Evolutionary conservation across 1,284 basidiomycete species (phyloP).

Genomic region (Meripilus lineatus): DNA sequence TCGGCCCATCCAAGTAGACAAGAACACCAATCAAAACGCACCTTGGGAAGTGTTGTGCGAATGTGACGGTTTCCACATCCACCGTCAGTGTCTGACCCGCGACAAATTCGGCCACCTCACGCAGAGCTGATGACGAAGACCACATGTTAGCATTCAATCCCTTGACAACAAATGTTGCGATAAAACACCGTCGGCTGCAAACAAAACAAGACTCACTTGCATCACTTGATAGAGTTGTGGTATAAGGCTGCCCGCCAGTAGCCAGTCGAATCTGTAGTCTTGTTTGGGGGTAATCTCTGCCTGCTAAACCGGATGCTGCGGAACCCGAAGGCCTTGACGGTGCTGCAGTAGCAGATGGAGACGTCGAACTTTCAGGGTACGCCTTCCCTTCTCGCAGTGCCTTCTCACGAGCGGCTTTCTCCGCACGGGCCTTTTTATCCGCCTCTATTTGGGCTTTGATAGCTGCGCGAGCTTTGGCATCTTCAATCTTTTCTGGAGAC

Average conservation of each 20-base stretch:
- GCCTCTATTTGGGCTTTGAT: constrained; percentile 92
- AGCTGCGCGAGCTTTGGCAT: constrained; percentile 77
- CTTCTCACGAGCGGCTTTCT: constrained; percentile 84
- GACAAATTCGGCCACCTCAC: constrained; percentile 83
- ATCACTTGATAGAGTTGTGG: constrained; percentile 76
- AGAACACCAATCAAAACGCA: constrained; percentile 27
- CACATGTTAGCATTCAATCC: too few species aligned
- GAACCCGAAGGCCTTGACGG: constrained; percentile 31
- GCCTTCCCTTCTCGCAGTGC: constrained; percentile 74
- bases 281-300: constrained; percentile 78
- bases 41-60: constrained; percentile 84
- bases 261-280: constrained; percentile 82
- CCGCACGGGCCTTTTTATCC: constrained; percentile 86
- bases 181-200: background rate
- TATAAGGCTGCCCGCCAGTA: constrained; percentile 74
- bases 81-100: constrained; percentile 68
- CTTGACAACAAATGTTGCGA: too few species aligned
- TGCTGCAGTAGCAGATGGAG: constrained; percentile 28
- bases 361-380: constrained; percentile 28
- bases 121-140: constrained; percentile 69
- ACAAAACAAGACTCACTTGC: constrained; percentile 64
- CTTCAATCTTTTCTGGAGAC: constrained; percentile 75
- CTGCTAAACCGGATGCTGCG: constrained; percentile 42
- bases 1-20: background rate
- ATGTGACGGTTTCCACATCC: constrained; percentile 69